Evolutionary conservation across 768 basidiomycete species (phyloP).

Genomic region (Mycena rosella): DNA sequence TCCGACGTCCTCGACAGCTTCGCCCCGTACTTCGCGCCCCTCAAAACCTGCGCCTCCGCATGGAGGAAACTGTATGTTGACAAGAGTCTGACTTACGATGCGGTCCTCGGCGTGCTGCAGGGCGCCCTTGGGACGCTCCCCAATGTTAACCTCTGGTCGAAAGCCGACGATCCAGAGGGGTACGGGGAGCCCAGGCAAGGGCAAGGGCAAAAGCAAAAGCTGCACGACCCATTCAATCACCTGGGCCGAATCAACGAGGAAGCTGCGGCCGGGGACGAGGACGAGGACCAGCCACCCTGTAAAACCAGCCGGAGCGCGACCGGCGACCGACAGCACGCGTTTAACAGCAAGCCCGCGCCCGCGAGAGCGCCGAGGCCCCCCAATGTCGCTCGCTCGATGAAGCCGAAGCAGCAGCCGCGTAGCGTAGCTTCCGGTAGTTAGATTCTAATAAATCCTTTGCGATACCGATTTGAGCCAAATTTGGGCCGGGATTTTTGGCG

Average conservation of each 20-base stretch:
- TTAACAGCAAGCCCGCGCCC: neutral
- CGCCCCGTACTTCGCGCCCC: constrained; percentile 22
- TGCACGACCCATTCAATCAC: neutral
- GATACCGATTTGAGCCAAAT: too few relatives aligned
- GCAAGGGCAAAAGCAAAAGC: constrained; percentile 6
- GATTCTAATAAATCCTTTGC: too few relatives aligned
- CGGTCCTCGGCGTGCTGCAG: neutral
- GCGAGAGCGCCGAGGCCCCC: neutral
- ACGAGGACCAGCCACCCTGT: too few relatives aligned
- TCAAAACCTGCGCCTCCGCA: constrained; percentile 7
- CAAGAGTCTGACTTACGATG: neutral
- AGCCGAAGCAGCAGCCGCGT: neutral
- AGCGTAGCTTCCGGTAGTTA: too few relatives aligned
- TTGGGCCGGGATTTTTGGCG: too few relatives aligned
- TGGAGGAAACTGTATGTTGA: constrained; percentile 7
- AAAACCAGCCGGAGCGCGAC: too few relatives aligned
- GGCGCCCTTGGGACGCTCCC: neutral
- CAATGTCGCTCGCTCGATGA: neutral
- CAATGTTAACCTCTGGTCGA: constrained; percentile 6
- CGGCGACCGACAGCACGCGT: too few relatives aligned
- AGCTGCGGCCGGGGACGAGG: too few relatives aligned
- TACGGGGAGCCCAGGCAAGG: constrained; percentile 2
- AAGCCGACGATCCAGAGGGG: constrained; percentile 9
- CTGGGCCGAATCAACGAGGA: too few relatives aligned
- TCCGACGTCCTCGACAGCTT: neutral